phyloP scores from a whole-genome alignment of 257 asterid species.

The Ligustrum vulgare region DNA sequence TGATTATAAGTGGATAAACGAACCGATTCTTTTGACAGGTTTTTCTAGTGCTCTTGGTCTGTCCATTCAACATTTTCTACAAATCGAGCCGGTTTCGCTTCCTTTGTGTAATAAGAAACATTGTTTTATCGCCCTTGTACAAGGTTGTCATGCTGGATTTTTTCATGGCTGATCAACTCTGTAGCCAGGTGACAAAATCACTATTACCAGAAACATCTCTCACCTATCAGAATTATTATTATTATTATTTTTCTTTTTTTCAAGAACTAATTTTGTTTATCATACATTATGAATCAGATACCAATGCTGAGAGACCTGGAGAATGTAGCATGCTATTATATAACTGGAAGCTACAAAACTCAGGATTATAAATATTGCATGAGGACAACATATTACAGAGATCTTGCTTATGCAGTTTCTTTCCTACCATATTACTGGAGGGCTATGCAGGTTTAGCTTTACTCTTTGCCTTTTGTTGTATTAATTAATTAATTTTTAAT shows the following conservation, averaged over 20 bases:
- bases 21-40: conserved; percentile 31
- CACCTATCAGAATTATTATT: neutral
- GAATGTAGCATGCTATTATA: conserved; percentile 73
- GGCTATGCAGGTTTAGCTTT: conserved; percentile 78
- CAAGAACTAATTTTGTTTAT: neutral
- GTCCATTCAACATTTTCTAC: conserved; percentile 77
- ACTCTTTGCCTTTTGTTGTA: neutral
- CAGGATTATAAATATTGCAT: conserved; percentile 76
- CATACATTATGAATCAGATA: conserved; percentile 41
- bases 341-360: conserved; percentile 86
- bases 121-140: conserved; percentile 69
- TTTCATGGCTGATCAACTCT: conserved; percentile 97
- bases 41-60: conserved; percentile 49
- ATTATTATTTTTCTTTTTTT: neutral
- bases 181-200: conserved; percentile 73
- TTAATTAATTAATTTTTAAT: too few relatives aligned
- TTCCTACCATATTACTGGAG: conserved; percentile 96
- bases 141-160: conserved; percentile 94
- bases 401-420: conserved; percentile 88
- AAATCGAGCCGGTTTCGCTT: conserved; percentile 76
- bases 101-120: conserved; percentile 69
- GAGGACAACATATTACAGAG: conserved; percentile 68
- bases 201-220: neutral
- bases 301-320: conserved; percentile 84
- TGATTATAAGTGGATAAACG: neutral